phyloP scores from a whole-genome alignment of 805 yeast species.

The Hanseniaspora hatyaiensis region DNA sequence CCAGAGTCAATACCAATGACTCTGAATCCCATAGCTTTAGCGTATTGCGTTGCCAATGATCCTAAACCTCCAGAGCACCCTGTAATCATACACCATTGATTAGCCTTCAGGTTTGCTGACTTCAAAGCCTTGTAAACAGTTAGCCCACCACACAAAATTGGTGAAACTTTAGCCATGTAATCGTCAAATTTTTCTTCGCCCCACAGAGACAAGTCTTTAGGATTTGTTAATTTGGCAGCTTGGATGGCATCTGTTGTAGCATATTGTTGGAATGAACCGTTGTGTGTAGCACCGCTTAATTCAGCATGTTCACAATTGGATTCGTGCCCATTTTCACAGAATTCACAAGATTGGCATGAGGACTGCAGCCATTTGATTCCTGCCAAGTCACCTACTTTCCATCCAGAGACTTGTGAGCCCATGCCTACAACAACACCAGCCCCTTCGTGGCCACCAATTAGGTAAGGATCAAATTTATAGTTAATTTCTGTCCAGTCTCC shows the following conservation, averaged over 20 bases:
- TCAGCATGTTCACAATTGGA: conserved; percentile 43
- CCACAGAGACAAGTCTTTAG: conserved; percentile 40
- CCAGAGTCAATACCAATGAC: conserved; percentile 50
- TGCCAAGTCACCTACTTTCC: conserved; percentile 49
- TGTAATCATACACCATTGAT: conserved; percentile 48
- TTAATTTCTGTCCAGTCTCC: conserved; percentile 51
- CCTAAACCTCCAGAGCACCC: conserved; percentile 60
- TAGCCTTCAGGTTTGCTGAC: conserved; percentile 39
- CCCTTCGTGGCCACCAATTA: conserved; percentile 61
- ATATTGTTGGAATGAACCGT: conserved; percentile 77
- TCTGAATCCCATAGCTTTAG: conserved; percentile 46
- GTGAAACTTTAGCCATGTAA: conserved; percentile 47
- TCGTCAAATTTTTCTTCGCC: conserved; percentile 5
- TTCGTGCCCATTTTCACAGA: conserved; percentile 42
- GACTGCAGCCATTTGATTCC: conserved; percentile 57
- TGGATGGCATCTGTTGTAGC: conserved; percentile 79
- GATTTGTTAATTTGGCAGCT: conserved; percentile 68
- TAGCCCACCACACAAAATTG: conserved; percentile 51
- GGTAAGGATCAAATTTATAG: conserved; percentile 38
- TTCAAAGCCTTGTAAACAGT: conserved; percentile 52
- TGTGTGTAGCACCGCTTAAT: conserved; percentile 46
- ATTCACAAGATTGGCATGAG: conserved; percentile 50
- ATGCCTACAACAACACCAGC: conserved; percentile 52
- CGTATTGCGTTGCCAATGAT: conserved; percentile 47
- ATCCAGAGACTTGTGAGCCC: conserved; percentile 46